Evolutionary conservation across 2,329 filamentous ascomycete genomes (phyloP).

Genomic region (Penicillium sp.): DNA sequence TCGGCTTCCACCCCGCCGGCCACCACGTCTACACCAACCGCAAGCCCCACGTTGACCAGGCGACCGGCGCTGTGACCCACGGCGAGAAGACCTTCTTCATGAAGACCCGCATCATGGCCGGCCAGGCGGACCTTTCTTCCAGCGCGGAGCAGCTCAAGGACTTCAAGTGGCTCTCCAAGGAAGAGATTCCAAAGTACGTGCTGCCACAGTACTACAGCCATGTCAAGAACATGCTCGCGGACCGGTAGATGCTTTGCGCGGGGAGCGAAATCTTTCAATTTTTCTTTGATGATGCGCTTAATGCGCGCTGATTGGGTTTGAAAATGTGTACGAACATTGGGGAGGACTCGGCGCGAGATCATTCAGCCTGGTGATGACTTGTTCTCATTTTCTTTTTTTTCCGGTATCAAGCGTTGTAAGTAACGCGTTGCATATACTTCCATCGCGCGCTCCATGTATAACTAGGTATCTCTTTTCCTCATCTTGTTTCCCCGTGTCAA

Average conservation of each 20-base stretch:
- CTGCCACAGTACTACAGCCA: constrained; percentile 63
- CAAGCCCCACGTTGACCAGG: constrained; percentile 41
- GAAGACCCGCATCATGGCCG: constrained; percentile 93
- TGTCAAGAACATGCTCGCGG: constrained; percentile 76
- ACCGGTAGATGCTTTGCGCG: constrained; percentile 50
- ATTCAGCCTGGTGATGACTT: constrained; percentile 5
- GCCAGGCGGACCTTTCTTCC: constrained; percentile 72
- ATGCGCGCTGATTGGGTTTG: not conserved
- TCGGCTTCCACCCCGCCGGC: constrained; percentile 83
- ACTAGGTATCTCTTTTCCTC: constrained; percentile 25
- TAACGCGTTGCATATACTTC: constrained; percentile 32
- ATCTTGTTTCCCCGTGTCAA: constrained; percentile 9
- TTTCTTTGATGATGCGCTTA: too few species aligned
- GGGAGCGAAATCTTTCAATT: not conserved
- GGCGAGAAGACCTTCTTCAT: constrained; percentile 91
- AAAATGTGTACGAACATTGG: constrained; percentile 9
- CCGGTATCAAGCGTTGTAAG: constrained; percentile 15
- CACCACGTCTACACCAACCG: constrained; percentile 61
- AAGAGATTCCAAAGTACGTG: constrained; percentile 70
- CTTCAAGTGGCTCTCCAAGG: constrained; percentile 87
- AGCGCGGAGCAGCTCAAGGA: constrained; percentile 70
- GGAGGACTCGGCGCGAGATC: constrained; percentile 1
- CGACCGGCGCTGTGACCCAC: constrained; percentile 37
- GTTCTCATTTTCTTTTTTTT: constrained; percentile 12
- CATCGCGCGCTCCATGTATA: constrained; percentile 34